Percentiles rank a stretch among this genome's conserved stretches.
These are phyloP conservation scores for Pleurotus tuber-regium DNA, from an alignment of 768 basidiomycete genomes.

Conservation along the genomic window DNA sequence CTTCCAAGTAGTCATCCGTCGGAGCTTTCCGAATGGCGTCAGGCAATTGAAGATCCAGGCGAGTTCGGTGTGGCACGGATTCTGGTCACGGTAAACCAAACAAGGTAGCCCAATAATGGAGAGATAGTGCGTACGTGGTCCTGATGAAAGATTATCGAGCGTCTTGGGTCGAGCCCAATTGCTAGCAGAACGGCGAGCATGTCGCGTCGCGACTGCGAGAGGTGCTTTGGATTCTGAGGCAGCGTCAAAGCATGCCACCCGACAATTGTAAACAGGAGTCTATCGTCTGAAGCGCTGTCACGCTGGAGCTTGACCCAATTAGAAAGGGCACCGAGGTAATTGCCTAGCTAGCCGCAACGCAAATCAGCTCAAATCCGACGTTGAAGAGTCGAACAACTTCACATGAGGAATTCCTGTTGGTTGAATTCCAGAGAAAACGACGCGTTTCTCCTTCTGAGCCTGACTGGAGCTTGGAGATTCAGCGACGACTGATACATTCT, in stretches of 20 bases:
- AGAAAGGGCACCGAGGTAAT: conserved; percentile 85
- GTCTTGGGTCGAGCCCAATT: conserved; percentile 76
- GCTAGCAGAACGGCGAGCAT: conserved; percentile 84
- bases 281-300: conserved; percentile 52
- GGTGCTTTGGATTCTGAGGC: conserved; percentile 72
- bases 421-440: conserved; percentile 90
- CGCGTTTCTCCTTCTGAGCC: conserved; percentile 13
- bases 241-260: conserved; percentile 95
- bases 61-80: conserved; percentile 79
- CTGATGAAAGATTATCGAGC: conserved; percentile 80
- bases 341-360: conserved; percentile 66
- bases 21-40: conserved; percentile 77
- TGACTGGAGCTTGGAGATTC: not conserved
- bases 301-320: conserved; percentile 88
- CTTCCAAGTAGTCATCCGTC: conserved; percentile 98
- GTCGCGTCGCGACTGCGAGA: conserved; percentile 63
- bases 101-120: not conserved
- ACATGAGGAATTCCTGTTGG: conserved; percentile 93
- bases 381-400: conserved; percentile 23
- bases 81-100: conserved; percentile 40
- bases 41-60: conserved; percentile 90
- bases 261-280: conserved; percentile 82
- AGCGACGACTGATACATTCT: not conserved
- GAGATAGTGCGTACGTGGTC: conserved; percentile 65
- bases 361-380: conserved; percentile 11